Conservation (phyloP, 106 monocot species). For the Dendrobium officinale region DNA sequence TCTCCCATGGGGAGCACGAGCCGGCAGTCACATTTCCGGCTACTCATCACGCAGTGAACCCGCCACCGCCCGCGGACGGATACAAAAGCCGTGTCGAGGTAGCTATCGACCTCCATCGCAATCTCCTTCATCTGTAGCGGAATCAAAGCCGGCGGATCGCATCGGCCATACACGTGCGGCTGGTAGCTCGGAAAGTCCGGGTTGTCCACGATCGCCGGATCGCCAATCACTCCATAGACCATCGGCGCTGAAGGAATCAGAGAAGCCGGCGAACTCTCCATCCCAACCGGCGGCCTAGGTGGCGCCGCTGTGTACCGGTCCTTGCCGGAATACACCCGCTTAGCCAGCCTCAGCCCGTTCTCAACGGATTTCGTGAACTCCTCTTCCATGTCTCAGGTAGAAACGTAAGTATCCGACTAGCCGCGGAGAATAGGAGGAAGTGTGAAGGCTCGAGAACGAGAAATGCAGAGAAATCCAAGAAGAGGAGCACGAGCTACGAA, state of each 20-base stretch:
- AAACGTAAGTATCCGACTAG: not conserved
- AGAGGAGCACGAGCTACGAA: not conserved
- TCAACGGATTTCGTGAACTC: constrained; percentile 69
- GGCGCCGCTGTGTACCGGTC: constrained; percentile 22
- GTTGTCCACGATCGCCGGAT: constrained; percentile 84
- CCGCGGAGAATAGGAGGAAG: not conserved
- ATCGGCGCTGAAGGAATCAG: constrained; percentile 67
- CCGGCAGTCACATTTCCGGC: constrained; percentile 65
- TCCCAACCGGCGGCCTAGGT: constrained; percentile 28
- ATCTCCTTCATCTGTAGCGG: constrained; percentile 81
- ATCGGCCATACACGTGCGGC: constrained; percentile 79
- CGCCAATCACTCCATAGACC: constrained; percentile 68
- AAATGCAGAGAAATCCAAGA: not conserved
- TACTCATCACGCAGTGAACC: constrained; percentile 80
- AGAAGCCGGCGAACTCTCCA: not conserved
- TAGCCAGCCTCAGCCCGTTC: constrained; percentile 71
- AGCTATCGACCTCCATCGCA: constrained; percentile 40
- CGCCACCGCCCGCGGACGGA: constrained; percentile 61
- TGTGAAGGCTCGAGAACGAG: not conserved
- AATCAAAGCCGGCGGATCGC: constrained; percentile 87
- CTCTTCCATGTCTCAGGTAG: not conserved
- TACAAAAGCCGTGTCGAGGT: constrained; percentile 58
- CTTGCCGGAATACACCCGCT: constrained; percentile 48
- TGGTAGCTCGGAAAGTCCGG: constrained; percentile 97
- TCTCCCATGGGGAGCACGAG: constrained; percentile 75